Evolutionary conservation across 2,329 filamentous ascomycete genomes (phyloP).

Genomic region (Lanzia echinophila): DNA sequence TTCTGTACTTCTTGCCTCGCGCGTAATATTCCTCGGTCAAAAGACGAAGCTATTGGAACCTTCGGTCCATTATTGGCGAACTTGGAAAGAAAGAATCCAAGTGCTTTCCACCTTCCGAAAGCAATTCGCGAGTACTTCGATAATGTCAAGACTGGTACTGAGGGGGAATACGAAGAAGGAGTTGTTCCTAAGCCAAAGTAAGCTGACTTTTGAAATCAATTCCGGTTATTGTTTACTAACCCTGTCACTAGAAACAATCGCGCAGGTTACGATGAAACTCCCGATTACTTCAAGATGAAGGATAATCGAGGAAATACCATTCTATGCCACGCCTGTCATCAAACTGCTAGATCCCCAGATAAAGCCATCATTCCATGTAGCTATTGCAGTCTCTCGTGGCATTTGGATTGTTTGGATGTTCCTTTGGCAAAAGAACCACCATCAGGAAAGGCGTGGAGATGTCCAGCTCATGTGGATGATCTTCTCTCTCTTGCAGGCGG

Average conservation of each 20-base stretch:
- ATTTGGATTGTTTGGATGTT: slow-evolving; percentile 85
- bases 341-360: slow-evolving; percentile 49
- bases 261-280: slow-evolving; percentile 49
- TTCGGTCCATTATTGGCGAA: slow-evolving; percentile 58
- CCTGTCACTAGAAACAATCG: slow-evolving; percentile 38
- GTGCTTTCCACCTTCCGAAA: slow-evolving; percentile 65
- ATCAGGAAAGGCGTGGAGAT: slow-evolving; percentile 71
- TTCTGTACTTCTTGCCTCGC: slow-evolving; percentile 69
- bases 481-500: slow-evolving; percentile 54
- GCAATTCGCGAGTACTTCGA: slow-evolving; percentile 71
- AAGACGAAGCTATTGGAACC: slow-evolving; percentile 41
- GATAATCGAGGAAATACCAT: slow-evolving; percentile 69
- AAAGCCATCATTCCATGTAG: slow-evolving; percentile 82
- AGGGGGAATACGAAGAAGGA: slow-evolving; percentile 75
- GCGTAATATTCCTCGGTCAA: slow-evolving; percentile 34
- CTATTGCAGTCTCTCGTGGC: slow-evolving; percentile 75
- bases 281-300: slow-evolving; percentile 61
- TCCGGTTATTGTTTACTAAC: slow-evolving; percentile 9
- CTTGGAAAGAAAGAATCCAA: slow-evolving; percentile 63
- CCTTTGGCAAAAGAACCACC: slow-evolving; percentile 74
- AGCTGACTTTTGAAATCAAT: slow-evolving; percentile 30
- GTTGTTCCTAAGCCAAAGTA: slow-evolving; percentile 51
- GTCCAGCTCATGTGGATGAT: slow-evolving; percentile 79
- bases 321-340: slow-evolving; percentile 70
- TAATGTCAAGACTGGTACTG: slow-evolving; percentile 66